These are phyloP conservation scores for Blumeriella jaapii DNA, from an alignment of 2,329 filamentous ascomycete genomes.

Conservation along the genomic window DNA sequence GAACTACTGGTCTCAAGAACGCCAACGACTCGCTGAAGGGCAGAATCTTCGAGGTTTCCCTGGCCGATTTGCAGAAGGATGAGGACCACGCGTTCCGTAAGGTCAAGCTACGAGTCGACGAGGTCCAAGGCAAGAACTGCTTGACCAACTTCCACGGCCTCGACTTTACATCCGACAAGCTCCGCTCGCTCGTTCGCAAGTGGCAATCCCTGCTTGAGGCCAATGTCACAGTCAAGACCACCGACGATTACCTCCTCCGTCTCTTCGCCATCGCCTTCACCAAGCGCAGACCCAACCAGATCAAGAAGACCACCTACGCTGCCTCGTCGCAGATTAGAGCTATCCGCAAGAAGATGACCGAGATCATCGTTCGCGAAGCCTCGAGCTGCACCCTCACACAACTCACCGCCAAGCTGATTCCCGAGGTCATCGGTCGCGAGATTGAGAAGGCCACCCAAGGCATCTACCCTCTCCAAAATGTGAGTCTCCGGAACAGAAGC, in stretches of 20 bases:
- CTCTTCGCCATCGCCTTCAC: constrained; percentile 99
- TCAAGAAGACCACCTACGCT: constrained; percentile 99
- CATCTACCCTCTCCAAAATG: constrained; percentile 99
- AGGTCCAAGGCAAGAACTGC: constrained; percentile 99
- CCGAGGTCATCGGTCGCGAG: constrained; percentile 97
- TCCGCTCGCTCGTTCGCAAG: constrained; percentile 97
- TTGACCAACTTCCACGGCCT: constrained; percentile 99
- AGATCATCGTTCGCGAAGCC: constrained; percentile 97
- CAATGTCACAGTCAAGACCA: constrained; percentile 99
- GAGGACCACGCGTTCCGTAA: constrained; percentile 99
- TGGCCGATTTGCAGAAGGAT: constrained; percentile 98
- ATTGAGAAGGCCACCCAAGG: constrained; percentile 99
- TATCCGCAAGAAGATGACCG: constrained; percentile 99
- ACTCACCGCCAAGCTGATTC: constrained; percentile 97
- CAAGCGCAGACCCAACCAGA: constrained; percentile 97
- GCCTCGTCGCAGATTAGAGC: constrained; percentile 92
- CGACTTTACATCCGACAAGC: constrained; percentile 99
- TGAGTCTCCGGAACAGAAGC: constrained; percentile 41
- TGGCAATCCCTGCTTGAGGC: constrained; percentile 99
- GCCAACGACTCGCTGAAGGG: constrained; percentile 99
- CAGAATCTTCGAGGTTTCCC: constrained; percentile 95
- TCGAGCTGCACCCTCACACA: constrained; percentile 88
- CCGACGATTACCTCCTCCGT: constrained; percentile 98
- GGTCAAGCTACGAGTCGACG: constrained; percentile 96
- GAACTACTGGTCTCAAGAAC: constrained; percentile 99